Percentiles rank a stretch among this genome's conserved stretches.
Conservation (phyloP, 306 rosid species). For the Vachellia pachyceras region DNA sequence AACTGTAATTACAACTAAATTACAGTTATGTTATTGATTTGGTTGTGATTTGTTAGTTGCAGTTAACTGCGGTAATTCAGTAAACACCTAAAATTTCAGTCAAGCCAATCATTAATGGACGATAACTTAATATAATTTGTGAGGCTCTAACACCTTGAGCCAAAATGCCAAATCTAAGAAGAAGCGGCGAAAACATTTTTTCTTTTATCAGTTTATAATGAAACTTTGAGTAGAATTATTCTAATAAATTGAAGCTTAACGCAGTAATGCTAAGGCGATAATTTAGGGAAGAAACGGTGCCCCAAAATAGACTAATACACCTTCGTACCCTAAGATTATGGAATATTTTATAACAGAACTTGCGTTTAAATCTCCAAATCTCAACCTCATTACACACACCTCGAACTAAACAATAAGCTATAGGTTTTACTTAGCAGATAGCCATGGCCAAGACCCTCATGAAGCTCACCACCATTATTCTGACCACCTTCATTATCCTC, state of each 20-base stretch:
- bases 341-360: constrained; percentile 36
- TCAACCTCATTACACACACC: neutral
- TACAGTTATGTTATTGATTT: neutral
- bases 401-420: constrained; percentile 11
- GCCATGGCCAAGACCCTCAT: constrained; percentile 52
- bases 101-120: neutral
- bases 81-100: neutral
- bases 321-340: constrained; percentile 50
- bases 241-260: neutral
- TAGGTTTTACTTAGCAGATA: neutral
- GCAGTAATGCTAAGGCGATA: constrained; percentile 13
- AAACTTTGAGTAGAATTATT: neutral
- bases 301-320: neutral
- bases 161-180: too few species aligned
- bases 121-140: neutral
- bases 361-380: constrained; percentile 29
- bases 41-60: neutral
- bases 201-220: neutral
- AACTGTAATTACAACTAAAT: neutral
- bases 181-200: too few species aligned
- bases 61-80: neutral
- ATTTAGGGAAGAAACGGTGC: constrained; percentile 21
- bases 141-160: neutral
- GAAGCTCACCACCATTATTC: constrained; percentile 53
- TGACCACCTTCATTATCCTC: constrained; percentile 38